Evolutionary conservation across 257 asterid species (phyloP), one percentile per base, ranked within the genome.

Genomic region (Galeopsis tetrahit): DNA sequence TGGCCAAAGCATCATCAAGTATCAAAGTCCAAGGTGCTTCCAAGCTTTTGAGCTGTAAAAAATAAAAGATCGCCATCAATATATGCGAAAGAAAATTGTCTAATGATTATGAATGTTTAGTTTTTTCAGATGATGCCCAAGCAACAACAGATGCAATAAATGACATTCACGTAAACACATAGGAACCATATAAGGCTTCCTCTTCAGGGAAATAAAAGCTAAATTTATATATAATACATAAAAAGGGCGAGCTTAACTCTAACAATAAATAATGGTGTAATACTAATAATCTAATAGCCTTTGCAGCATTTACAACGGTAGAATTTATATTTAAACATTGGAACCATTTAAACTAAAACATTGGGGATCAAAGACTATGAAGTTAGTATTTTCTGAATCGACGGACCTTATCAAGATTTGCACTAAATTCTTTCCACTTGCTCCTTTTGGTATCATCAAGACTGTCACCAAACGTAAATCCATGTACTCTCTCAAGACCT

Each of bases 401-500:
- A 58, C 68, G 63, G 63, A 92, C 99, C 98, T 92, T 84, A 75
- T 78, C 84, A 53, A 95, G 86, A 48, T 78, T 90, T 71, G 86
- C 70, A 13, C 85, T 77, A 71, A 95, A 95, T 68, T 88, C 96
- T 74, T 64, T 76, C 99, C 99, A 95, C 86, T 85, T 95, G 86
- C 53, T 77, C 83, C 61, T 87, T 66, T 72, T 80, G 62, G 71
- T 21, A 39, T 86, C 93, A 8, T 86, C 97, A 56, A 92, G 88
- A 77, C 98, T 92, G 78, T 95, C 99, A 2, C 99, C 98, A 58
- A 90, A 92, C 59, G 90, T 87, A 72, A 90, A 91, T 38, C 98
- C 99, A 72, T 90, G 95, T 31, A 91, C 87, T 75, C 92, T 81
- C 84, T 85, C 96, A 0, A 94, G 95, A 70, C 81, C 99, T 91